Conservation (phyloP, 257 asterid species). For the Anisodus acutangulus region DNA sequence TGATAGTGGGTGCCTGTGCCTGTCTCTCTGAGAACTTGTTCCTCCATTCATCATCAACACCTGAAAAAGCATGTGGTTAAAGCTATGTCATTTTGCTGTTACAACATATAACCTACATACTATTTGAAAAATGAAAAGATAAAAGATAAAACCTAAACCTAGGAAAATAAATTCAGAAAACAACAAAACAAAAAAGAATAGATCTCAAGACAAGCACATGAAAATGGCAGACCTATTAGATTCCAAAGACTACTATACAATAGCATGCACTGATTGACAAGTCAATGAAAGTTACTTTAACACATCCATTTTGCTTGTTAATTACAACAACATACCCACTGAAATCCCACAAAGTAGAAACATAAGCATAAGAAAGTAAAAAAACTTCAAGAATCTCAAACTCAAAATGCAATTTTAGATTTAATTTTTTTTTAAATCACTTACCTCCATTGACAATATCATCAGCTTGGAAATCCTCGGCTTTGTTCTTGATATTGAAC, state of each 20-base stretch:
- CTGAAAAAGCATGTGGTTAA: conserved; percentile 71
- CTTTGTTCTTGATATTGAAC: conserved; percentile 83
- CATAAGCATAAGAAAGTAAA: neutral
- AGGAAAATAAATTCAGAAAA: conserved; percentile 35
- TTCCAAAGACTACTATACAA: conserved; percentile 34
- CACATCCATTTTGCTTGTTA: conserved; percentile 17
- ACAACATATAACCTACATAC: conserved; percentile 51
- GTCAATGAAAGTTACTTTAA: conserved; percentile 16
- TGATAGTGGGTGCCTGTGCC: conserved; percentile 79
- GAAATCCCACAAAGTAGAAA: too few species aligned
- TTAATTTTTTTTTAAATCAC: conserved; percentile 11
- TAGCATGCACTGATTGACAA: conserved; percentile 34
- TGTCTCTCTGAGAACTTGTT: conserved; percentile 74
- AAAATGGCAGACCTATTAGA: conserved; percentile 39
- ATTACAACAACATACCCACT: neutral
- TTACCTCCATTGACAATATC: conserved; percentile 68
- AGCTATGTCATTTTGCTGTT: conserved; percentile 57
- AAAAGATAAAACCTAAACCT: conserved; percentile 28
- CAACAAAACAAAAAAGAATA: conserved; percentile 38
- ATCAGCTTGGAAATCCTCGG: conserved; percentile 93
- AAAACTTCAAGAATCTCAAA: neutral
- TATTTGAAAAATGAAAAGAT: conserved; percentile 41
- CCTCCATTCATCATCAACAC: conserved; percentile 95
- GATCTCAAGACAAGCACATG: conserved; percentile 44
- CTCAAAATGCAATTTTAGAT: conserved; percentile 16